These are phyloP conservation scores for Moniliella sp. DNA, from an alignment of 1,284 basidiomycete genomes.

Conservation along the genomic window DNA sequence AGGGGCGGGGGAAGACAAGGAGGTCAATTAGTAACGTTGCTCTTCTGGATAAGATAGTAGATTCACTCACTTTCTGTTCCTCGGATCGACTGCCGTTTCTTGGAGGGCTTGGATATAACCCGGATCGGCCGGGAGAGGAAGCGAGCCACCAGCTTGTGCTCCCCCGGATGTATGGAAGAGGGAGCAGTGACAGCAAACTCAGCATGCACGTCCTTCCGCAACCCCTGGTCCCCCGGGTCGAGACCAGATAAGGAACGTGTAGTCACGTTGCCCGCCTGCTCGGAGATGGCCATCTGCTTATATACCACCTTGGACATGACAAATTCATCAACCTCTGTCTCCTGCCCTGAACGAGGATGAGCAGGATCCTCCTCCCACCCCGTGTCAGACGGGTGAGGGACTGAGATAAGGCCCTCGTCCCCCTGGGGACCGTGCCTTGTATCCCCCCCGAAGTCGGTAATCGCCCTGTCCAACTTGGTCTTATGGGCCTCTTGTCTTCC, in stretches of 20 bases:
- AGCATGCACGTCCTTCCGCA: constrained; percentile 74
- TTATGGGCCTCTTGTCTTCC: too few relatives aligned
- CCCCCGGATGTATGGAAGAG: constrained; percentile 42
- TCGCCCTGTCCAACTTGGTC: too few relatives aligned
- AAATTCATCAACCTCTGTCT: neutral
- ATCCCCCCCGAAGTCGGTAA: too few relatives aligned
- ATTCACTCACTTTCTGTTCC: constrained; percentile 46
- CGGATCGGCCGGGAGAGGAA: constrained; percentile 83
- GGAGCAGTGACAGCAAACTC: constrained; percentile 69
- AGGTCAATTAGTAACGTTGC: neutral
- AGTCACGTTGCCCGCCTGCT: too few relatives aligned
- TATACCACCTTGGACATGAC: neutral
- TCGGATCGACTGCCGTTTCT: constrained; percentile 66
- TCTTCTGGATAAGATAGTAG: neutral
- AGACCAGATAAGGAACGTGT: too few relatives aligned
- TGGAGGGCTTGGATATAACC: constrained; percentile 51
- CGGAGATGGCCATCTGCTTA: constrained; percentile 30
- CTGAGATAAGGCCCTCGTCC: too few relatives aligned
- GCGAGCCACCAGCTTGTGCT: constrained; percentile 45
- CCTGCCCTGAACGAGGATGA: neutral
- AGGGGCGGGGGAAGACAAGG: constrained; percentile 1
- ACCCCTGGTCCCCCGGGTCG: constrained; percentile 42
- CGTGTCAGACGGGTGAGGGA: too few relatives aligned
- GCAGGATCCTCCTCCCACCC: too few relatives aligned
- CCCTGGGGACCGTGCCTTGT: too few relatives aligned